Percentiles rank a stretch among this genome's conserved stretches.
Evolutionary conservation across 805 yeast genomes (phyloP).

Genomic region (Maudiozyma barnettii): DNA sequence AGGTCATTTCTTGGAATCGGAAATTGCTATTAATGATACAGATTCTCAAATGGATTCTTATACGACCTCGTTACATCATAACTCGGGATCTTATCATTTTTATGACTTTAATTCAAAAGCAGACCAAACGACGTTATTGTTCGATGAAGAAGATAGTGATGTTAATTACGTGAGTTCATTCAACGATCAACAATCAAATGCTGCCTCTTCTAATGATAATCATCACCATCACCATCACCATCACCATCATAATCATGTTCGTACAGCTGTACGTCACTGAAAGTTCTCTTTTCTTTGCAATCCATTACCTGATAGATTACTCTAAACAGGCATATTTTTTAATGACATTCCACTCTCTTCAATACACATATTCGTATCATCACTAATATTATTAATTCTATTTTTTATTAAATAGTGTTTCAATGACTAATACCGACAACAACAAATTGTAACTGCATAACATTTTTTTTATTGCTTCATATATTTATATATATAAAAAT

Average conservation of each 20-base stretch:
- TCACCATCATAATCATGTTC: conserved; percentile 1
- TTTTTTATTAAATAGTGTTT: not conserved
- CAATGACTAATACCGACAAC: too few relatives aligned
- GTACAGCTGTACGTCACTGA: not conserved
- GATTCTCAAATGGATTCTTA: not conserved
- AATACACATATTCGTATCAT: too few relatives aligned
- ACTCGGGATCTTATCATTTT: not conserved
- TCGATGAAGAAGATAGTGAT: not conserved
- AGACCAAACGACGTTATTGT: not conserved
- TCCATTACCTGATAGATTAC: too few relatives aligned
- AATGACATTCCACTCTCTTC: too few relatives aligned
- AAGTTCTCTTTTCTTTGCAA: too few relatives aligned
- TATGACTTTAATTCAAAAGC: not conserved
- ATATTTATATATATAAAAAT: too few relatives aligned
- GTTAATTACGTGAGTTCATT: not conserved
- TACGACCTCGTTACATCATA: not conserved
- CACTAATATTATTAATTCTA: not conserved
- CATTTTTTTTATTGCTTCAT: too few relatives aligned
- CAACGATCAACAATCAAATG: not conserved
- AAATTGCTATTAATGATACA: conserved; percentile 18
- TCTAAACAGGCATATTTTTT: too few relatives aligned
- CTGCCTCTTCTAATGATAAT: not conserved
- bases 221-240: not conserved
- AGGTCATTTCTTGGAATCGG: conserved; percentile 16
- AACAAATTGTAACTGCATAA: too few relatives aligned